Percentiles rank a stretch among this genome's conserved stretches.
phyloP scores from a whole-genome alignment of 805 yeast genomes.

The Blastobotrys peoriensis region DNA sequence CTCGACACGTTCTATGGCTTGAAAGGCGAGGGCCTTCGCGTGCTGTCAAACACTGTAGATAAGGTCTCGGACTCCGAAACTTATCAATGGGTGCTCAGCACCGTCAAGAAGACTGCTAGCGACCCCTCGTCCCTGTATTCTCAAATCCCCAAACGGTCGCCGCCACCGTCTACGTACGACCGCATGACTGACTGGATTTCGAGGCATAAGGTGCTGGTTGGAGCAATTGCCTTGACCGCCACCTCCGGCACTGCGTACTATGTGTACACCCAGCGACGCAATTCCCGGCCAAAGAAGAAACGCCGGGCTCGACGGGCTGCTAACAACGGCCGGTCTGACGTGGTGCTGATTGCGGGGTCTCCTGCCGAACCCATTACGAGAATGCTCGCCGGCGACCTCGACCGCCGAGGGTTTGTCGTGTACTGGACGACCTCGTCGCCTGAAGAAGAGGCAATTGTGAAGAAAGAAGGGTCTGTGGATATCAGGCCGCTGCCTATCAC shows the following conservation, averaged over 20 bases:
- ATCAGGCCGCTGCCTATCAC: slow-evolving; percentile 56
- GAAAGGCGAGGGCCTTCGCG: slow-evolving; percentile 15
- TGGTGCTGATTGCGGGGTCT: slow-evolving; percentile 67
- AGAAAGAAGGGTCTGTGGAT: slow-evolving; percentile 56
- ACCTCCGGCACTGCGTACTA: slow-evolving; percentile 21
- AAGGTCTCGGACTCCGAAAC: slow-evolving; percentile 13
- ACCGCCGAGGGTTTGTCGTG: slow-evolving; percentile 73
- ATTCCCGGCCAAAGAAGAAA: slow-evolving; percentile 14
- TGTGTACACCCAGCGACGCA: slow-evolving; percentile 11
- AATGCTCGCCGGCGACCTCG: slow-evolving; percentile 65
- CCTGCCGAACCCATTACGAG: slow-evolving; percentile 70
- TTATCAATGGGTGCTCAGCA: slow-evolving; percentile 13
- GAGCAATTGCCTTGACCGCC: slow-evolving; percentile 15
- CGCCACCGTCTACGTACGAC: slow-evolving; percentile 19
- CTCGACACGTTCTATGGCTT: slow-evolving; percentile 16
- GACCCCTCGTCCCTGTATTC: background rate
- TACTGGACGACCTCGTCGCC: slow-evolving; percentile 62
- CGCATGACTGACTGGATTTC: slow-evolving; percentile 21
- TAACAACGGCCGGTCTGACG: slow-evolving; percentile 72
- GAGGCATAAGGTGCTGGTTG: slow-evolving; percentile 21
- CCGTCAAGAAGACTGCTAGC: slow-evolving; percentile 3
- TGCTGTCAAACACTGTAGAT: slow-evolving; percentile 11
- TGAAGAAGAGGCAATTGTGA: slow-evolving; percentile 46
- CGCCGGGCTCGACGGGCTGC: slow-evolving; percentile 57
- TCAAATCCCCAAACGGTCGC: slow-evolving; percentile 5